phyloP scores from a whole-genome alignment of 805 yeast species.

The Yamadazyma ubonensis region DNA sequence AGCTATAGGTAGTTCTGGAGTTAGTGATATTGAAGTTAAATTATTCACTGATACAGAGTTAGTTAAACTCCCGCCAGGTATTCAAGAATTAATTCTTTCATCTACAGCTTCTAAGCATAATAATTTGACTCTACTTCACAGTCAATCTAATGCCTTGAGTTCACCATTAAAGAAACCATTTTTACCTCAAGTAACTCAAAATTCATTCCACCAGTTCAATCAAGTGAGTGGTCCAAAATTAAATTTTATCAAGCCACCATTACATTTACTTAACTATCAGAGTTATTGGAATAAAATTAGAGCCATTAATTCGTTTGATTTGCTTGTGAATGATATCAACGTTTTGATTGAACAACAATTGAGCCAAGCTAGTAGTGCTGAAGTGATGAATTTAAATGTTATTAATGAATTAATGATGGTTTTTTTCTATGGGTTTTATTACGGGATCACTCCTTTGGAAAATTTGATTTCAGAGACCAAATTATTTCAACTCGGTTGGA shows the following conservation, averaged over 20 bases:
- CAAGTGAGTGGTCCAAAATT: neutral
- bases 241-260: constrained; percentile 29
- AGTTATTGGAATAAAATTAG: constrained; percentile 42
- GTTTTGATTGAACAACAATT: constrained; percentile 14
- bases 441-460: constrained; percentile 43
- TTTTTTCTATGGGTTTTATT: constrained; percentile 43
- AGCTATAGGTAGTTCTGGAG: constrained; percentile 29
- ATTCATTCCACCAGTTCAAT: constrained; percentile 12
- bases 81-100: constrained; percentile 41
- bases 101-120: constrained; percentile 31
- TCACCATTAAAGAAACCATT: constrained; percentile 35
- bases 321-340: constrained; percentile 30
- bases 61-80: constrained; percentile 40
- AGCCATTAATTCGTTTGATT: constrained; percentile 32
- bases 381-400: constrained; percentile 20
- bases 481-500: constrained; percentile 42
- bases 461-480: constrained; percentile 42
- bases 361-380: no score
- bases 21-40: constrained; percentile 30
- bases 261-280: constrained; percentile 35
- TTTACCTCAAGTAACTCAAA: constrained; percentile 27
- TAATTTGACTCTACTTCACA: constrained; percentile 4
- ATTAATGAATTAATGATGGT: constrained; percentile 39
- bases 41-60: constrained; percentile 36
- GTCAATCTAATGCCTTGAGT: no score